A percentile compares a stretch with the other conserved stretches of the same genome.
These are phyloP conservation scores for Thalassiosira exigua DNA, from an alignment of 352 stramenopile species.

Conservation along the genomic window DNA sequence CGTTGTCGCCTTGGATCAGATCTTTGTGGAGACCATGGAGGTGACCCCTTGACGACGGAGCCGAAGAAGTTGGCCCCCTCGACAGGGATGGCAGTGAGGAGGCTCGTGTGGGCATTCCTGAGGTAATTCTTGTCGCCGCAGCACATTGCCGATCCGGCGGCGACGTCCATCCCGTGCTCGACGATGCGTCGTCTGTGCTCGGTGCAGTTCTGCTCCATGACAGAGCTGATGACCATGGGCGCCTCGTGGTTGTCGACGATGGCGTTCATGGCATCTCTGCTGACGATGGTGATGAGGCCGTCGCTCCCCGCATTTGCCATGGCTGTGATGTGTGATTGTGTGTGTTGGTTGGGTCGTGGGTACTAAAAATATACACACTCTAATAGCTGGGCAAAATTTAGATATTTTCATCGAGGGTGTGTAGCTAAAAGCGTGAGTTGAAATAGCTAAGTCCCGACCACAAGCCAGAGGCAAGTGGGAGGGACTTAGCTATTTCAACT, in stretches of 20 bases:
- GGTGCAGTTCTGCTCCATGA: conserved; percentile 99
- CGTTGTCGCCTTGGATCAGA: conserved; percentile 89
- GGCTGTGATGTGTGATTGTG: too few relatives aligned
- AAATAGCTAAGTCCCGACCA: too few relatives aligned
- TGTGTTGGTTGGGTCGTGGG: too few relatives aligned
- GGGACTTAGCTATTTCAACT: too few relatives aligned
- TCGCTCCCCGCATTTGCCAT: conserved; percentile 92
- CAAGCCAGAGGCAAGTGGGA: too few relatives aligned
- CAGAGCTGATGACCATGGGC: conserved; percentile 96
- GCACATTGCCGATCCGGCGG: conserved; percentile 96
- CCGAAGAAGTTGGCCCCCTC: conserved; percentile 94
- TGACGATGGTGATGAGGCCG: conserved; percentile 93
- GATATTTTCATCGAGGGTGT: too few relatives aligned
- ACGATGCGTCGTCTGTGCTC: conserved; percentile 93
- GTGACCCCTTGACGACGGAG: conserved; percentile 90
- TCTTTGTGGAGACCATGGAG: conserved; percentile 85
- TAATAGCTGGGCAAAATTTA: too few relatives aligned
- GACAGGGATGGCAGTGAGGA: conserved; percentile 98
- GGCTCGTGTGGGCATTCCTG: conserved; percentile 93
- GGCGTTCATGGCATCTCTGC: conserved; percentile 96
- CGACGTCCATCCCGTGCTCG: conserved; percentile 97
- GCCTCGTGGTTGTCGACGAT: conserved; percentile 99
- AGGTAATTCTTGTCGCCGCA: conserved; percentile 96
- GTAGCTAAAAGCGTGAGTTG: too few relatives aligned
- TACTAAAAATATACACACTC: too few relatives aligned